Base-by-base conservation (phyloP, 2,329 filamentous ascomycete genomes). In the Stachybotrys chartarum region DNA sequence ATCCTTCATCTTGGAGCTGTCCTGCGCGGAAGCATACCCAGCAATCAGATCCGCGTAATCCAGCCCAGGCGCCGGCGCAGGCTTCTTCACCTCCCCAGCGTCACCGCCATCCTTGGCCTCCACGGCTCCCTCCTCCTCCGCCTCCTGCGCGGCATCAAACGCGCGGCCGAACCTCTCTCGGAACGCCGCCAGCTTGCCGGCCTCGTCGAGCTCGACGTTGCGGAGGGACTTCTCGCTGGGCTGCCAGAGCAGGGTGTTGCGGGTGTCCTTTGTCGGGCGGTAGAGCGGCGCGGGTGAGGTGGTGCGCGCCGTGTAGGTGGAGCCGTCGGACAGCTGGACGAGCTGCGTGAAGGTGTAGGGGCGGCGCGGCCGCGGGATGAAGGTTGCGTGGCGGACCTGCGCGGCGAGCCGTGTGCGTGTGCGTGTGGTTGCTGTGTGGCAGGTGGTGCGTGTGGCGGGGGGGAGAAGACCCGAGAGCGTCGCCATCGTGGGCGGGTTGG, bases 341-440 rank as follows among this genome's bases (percentile, higher is more conserved):
- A 99, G 83, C 75, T 99, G 94, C n/a, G 93, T 97, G 79, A 97
- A 97, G 63, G 87, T 90, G 80, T 97, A 97, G 47, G 94, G 93
- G 6, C 92, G 85, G 67, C 91, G 88, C n/a, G 91, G 91, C 16
- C 94, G 90, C 59, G 82, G 82, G 68, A 97, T 83, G 60, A 96
- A 88, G 30, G 89, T 91, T 53, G 94, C 94, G 69, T 91, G 84
- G 58, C 91, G 87, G 68, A 85, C 78, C 75, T 92, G 88, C 52
- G 57, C 72, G 74, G 72, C 62, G 64, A 61, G 52, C 61, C 58
- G 58, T 24, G 67, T 58, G 57, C 64, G 59, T 50, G 58, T 60
- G 35, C 60, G 59, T 6, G 61, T 56, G 54, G 64, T 56, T 56
- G 57, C 60, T 56, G 63, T 60, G 53, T 66, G 61, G 39, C 35